Conservation (phyloP, 2,329 filamentous ascomycete species). For the Neurospora crassa region DNA sequence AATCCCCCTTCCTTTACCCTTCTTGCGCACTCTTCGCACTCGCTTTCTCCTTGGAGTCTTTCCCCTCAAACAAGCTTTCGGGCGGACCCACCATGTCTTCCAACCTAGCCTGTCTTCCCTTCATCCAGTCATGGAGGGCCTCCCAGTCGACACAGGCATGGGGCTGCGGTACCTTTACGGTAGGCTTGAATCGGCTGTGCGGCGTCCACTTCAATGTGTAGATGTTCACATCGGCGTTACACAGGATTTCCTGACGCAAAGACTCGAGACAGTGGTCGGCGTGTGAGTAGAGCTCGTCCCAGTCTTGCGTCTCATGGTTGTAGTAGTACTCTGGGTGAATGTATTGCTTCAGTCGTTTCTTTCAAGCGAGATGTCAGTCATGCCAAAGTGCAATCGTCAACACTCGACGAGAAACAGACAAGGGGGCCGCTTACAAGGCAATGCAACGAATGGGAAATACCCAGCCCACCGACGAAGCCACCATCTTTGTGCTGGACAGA, state of each 20-base stretch:
- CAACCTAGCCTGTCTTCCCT: conserved; percentile 2
- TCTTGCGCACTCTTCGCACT: not conserved
- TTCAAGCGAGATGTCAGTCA: not conserved
- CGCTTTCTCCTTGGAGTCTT: not conserved
- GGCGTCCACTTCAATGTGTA: conserved; percentile 8
- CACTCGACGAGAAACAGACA: not conserved
- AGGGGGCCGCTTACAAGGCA: conserved; percentile 4
- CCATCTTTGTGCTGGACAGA: conserved; percentile 6
- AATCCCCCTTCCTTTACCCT: not conserved
- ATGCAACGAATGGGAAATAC: conserved; percentile 7
- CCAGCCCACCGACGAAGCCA: conserved; percentile 8
- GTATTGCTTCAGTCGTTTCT: conserved; percentile 12
- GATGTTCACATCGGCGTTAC: conserved; percentile 6
- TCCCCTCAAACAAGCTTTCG: not conserved
- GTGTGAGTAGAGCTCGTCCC: conserved; percentile 6
- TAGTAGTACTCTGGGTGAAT: conserved; percentile 8
- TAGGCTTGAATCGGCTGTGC: conserved; percentile 6
- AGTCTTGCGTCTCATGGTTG: conserved; percentile 3
- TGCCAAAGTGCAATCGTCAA: not conserved
- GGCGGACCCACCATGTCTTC: conserved; percentile 7
- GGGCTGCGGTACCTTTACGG: conserved; percentile 4
- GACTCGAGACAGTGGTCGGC: conserved; percentile 11
- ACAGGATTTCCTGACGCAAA: conserved; percentile 5
- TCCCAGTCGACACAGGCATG: conserved; percentile 9
- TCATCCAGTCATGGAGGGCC: conserved; percentile 9